A percentile compares a stretch with the other conserved stretches of the same genome.
These are phyloP conservation scores for Buddleja alternifolia DNA, from an alignment of 257 asterid species.

Conservation along the genomic window DNA sequence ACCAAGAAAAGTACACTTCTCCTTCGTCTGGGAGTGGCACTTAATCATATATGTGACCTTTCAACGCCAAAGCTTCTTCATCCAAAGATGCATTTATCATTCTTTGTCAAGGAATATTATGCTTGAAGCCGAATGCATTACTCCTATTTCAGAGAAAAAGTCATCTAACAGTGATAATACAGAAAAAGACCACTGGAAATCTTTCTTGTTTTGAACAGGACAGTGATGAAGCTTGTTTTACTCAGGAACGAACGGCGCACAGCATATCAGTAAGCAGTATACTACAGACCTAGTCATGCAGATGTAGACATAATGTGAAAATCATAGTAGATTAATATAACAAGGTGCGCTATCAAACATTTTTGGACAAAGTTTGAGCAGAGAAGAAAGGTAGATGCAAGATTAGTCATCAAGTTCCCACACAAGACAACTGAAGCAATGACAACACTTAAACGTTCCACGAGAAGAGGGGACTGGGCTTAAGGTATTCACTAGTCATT, in stretches of 20 bases:
- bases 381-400: neutral
- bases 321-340: too few relatives aligned
- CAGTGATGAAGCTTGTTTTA: neutral
- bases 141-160: neutral
- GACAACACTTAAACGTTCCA: neutral
- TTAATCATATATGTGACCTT: too few relatives aligned
- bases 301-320: too few relatives aligned
- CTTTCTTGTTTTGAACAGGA: neutral
- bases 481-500: neutral
- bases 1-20: too few relatives aligned
- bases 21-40: too few relatives aligned
- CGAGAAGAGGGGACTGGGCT: neutral
- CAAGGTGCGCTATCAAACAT: neutral
- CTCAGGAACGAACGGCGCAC: neutral
- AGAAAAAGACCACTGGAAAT: neutral
- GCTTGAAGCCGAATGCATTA: neutral
- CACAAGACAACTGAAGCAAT: neutral
- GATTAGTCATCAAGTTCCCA: neutral
- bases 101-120: neutral
- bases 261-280: too few relatives aligned
- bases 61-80: too few relatives aligned
- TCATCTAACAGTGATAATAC: neutral
- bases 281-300: too few relatives aligned
- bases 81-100: neutral
- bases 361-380: neutral